These are phyloP conservation scores for Speleostelium caveatum DNA, from an alignment of 78 protist species.

Conservation along the genomic window DNA sequence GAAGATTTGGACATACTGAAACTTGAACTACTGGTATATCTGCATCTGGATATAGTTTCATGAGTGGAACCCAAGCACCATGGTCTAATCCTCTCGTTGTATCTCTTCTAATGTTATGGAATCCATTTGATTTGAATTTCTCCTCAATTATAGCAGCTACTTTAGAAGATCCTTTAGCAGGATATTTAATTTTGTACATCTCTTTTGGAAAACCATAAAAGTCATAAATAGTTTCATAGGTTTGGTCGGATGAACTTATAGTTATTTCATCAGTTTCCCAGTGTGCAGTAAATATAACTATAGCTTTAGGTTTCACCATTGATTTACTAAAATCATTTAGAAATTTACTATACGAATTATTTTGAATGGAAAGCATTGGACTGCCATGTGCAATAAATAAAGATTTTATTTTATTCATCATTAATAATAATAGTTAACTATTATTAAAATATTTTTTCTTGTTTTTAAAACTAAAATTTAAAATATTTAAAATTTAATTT, in stretches of 20 bases:
- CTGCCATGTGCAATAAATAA: too few species aligned
- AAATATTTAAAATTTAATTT: too few species aligned
- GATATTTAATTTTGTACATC: slow-evolving; percentile 56
- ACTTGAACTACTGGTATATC: slow-evolving; percentile 82
- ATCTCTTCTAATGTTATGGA: slow-evolving; percentile 13
- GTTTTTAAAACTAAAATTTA: too few species aligned
- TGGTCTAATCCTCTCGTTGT: slow-evolving; percentile 77
- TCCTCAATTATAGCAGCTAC: slow-evolving; percentile 65
- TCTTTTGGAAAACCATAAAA: slow-evolving; percentile 80
- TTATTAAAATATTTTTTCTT: too few species aligned
- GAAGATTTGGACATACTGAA: slow-evolving; percentile 33
- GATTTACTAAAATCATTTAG: too few species aligned
- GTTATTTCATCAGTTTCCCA: slow-evolving; percentile 65
- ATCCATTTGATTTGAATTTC: slow-evolving; percentile 5
- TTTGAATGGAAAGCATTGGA: too few species aligned
- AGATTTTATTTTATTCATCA: too few species aligned
- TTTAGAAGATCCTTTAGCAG: slow-evolving; percentile 14
- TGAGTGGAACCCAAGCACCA: slow-evolving; percentile 71
- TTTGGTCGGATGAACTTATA: slow-evolving; percentile 2
- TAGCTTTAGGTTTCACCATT: slow-evolving; percentile 32
- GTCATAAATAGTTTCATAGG: slow-evolving; percentile 62
- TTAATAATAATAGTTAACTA: too few species aligned
- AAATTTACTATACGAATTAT: too few species aligned
- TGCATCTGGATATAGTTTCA: slow-evolving; percentile 73
- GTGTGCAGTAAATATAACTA: slow-evolving; percentile 51